Percentiles rank a stretch among this genome's conserved stretches.
Conservation (phyloP, 768 basidiomycete genomes). For the Hygrocybe coccinea region DNA sequence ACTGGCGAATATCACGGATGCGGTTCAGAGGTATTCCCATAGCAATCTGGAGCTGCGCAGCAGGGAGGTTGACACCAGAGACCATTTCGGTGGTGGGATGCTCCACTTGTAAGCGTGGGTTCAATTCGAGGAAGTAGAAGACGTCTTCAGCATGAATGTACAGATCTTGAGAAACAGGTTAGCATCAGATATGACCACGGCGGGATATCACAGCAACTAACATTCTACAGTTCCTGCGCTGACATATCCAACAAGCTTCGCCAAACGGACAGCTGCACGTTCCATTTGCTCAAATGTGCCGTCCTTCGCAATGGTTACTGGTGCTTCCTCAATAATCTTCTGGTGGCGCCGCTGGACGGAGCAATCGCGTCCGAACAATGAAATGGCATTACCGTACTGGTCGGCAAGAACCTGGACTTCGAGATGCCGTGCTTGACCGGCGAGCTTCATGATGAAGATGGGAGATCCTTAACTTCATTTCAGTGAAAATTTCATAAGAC, state of each 20-base stretch:
- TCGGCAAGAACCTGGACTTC: conserved; percentile 98
- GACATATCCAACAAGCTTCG: conserved; percentile 97
- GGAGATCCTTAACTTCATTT: conserved; percentile 66
- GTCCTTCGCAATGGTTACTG: conserved; percentile 92
- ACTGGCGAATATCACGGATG: conserved; percentile 90
- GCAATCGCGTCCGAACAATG: conserved; percentile 97
- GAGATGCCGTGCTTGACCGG: conserved; percentile 93
- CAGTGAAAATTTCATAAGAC: conserved; percentile 13
- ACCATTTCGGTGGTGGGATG: conserved; percentile 99
- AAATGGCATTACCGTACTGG: conserved; percentile 99
- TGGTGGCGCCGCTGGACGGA: conserved; percentile 99
- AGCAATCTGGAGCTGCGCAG: conserved; percentile 93
- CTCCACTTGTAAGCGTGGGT: conserved; percentile 99
- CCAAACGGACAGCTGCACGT: conserved; percentile 97
- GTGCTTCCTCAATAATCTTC: conserved; percentile 99
- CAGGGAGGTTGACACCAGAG: conserved; percentile 96
- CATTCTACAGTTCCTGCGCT: conserved; percentile 99
- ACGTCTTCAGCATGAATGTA: conserved; percentile 91
- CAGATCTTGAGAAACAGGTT: conserved; percentile 54
- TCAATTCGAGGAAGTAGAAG: conserved; percentile 97
- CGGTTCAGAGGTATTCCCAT: conserved; percentile 98
- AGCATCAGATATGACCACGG: conserved; percentile 8
- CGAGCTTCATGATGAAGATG: conserved; percentile 99
- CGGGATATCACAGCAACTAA: conserved; percentile 33
- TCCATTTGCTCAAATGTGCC: conserved; percentile 97